These are phyloP conservation scores for Coniochaeta sp. DNA, from an alignment of 2,329 filamentous ascomycete species.

Conservation along the genomic window DNA sequence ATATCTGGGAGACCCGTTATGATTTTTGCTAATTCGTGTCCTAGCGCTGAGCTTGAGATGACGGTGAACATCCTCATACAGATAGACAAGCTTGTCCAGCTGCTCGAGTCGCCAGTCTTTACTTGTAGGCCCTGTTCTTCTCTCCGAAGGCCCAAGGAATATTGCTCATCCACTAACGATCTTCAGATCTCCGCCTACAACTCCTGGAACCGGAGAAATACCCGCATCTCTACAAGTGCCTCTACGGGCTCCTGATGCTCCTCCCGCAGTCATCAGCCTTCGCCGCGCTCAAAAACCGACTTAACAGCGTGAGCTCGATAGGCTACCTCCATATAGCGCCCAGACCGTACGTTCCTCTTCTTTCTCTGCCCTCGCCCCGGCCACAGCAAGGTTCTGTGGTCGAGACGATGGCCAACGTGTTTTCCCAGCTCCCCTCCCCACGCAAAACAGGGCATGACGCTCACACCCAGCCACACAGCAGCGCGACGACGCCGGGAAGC, in stretches of 20 bases:
- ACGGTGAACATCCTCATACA: slow-evolving; percentile 98
- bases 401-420: slow-evolving; percentile 22
- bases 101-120: slow-evolving; percentile 95
- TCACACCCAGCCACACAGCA: slow-evolving; percentile 29
- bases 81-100: slow-evolving; percentile 95
- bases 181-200: slow-evolving; percentile 83
- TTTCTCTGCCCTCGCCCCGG: slow-evolving; percentile 21
- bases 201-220: slow-evolving; percentile 92
- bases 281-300: slow-evolving; percentile 87
- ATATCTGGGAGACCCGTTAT: not conserved
- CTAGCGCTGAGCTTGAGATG: slow-evolving; percentile 92
- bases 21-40: slow-evolving; percentile 13
- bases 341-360: slow-evolving; percentile 57
- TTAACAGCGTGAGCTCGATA: slow-evolving; percentile 96
- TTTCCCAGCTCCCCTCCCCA: slow-evolving; percentile 7
- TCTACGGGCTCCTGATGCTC: slow-evolving; percentile 95
- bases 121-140: slow-evolving; percentile 67
- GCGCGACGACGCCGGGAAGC: slow-evolving; percentile 37
- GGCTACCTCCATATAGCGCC: slow-evolving; percentile 83
- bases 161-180: not conserved
- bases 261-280: slow-evolving; percentile 97
- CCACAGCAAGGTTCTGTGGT: slow-evolving; percentile 21
- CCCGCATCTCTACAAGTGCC: slow-evolving; percentile 92
- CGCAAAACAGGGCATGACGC: slow-evolving; percentile 16
- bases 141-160: not conserved